Evolutionary conservation across 805 yeast genomes (phyloP).

Genomic region (Ogataea nitratoaversa): DNA sequence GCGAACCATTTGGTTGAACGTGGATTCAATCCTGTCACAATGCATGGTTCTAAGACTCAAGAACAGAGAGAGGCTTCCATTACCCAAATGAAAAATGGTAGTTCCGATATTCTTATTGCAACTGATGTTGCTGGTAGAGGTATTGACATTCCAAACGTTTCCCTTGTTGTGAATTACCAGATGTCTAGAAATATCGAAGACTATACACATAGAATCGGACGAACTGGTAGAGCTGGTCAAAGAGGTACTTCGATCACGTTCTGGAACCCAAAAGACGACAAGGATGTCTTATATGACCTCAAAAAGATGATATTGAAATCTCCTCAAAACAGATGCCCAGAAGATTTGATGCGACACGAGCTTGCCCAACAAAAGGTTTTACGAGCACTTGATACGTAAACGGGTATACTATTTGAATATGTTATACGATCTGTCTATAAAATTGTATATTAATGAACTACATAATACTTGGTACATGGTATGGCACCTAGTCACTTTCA

Average conservation of each 20-base stretch:
- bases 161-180: slow-evolving; percentile 82
- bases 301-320: slow-evolving; percentile 44
- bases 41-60: slow-evolving; percentile 88
- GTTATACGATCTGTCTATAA: no score
- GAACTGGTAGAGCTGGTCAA: slow-evolving; percentile 95
- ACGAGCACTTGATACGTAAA: slow-evolving; percentile 12
- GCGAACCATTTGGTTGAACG: slow-evolving; percentile 44
- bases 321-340: slow-evolving; percentile 35
- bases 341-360: slow-evolving; percentile 31
- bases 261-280: slow-evolving; percentile 50
- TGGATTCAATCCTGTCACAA: slow-evolving; percentile 49
- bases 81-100: slow-evolving; percentile 49
- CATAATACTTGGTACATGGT: not conserved
- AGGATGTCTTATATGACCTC: slow-evolving; percentile 46
- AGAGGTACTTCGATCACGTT: slow-evolving; percentile 74
- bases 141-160: slow-evolving; percentile 82
- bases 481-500: slow-evolving; percentile 4
- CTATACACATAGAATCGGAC: slow-evolving; percentile 88
- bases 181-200: slow-evolving; percentile 76
- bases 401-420: no score
- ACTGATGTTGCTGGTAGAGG: slow-evolving; percentile 98
- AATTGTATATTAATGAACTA: no score
- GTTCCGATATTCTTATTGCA: slow-evolving; percentile 67
- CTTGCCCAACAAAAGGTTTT: slow-evolving; percentile 15
- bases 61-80: slow-evolving; percentile 80